Conservation (phyloP, 2,329 filamentous ascomycete genomes). For the Blumeria graminis region DNA sequence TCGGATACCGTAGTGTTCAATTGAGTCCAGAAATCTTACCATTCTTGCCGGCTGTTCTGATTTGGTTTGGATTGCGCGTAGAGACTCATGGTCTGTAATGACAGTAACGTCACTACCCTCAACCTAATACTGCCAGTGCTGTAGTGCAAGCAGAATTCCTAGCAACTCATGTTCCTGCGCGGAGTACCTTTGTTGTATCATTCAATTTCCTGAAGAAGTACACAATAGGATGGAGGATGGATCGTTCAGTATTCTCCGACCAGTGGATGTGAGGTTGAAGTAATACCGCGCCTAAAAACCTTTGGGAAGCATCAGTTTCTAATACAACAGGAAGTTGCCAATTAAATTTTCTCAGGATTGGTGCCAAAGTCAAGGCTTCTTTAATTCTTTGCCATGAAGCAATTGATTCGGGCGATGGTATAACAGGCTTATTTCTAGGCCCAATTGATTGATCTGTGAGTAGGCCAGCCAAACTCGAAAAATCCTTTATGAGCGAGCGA, state of each 20-base stretch:
- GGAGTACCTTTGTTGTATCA: too few species aligned
- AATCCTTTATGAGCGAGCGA: too few species aligned
- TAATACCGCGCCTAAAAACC: not conserved
- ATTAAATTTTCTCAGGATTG: not conserved
- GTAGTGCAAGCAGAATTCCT: not conserved
- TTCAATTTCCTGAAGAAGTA: too few species aligned
- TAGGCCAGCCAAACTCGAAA: too few species aligned
- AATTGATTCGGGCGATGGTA: not conserved
- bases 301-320: not conserved
- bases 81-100: slow-evolving; percentile 1
- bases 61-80: not conserved
- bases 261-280: not conserved
- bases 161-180: not conserved
- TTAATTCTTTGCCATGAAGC: not conserved
- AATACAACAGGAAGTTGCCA: not conserved
- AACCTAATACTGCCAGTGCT: not conserved
- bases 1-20: not conserved
- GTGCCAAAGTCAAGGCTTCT: not conserved
- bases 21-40: not conserved
- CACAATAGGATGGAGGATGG: not conserved
- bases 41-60: not conserved
- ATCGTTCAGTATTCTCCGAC: not conserved
- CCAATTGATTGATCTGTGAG: not conserved
- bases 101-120: not conserved
- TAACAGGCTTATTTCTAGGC: not conserved